Percentiles rank a stretch among this genome's conserved stretches.
phyloP scores from a whole-genome alignment of 2,329 filamentous ascomycete species.

The Fusarium continuum region DNA sequence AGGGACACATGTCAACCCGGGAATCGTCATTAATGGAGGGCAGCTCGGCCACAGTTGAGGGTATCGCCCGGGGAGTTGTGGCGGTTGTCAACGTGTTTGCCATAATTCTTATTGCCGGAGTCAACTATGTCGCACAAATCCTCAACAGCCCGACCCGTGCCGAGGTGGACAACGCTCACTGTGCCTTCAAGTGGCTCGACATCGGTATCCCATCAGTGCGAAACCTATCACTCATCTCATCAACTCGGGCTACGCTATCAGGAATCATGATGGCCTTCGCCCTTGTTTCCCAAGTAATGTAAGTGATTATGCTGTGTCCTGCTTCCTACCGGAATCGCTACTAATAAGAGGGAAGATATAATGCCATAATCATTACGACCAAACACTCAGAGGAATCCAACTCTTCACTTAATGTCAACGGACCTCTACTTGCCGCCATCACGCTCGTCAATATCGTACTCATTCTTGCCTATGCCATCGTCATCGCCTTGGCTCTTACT shows the following conservation, averaged over 20 bases:
- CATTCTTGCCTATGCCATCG: slow-evolving; percentile 53
- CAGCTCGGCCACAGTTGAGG: slow-evolving; percentile 49
- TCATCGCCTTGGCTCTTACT: slow-evolving; percentile 52
- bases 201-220: slow-evolving; percentile 63
- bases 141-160: slow-evolving; percentile 62
- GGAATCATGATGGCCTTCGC: slow-evolving; percentile 53
- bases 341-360: slow-evolving; percentile 55
- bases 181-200: slow-evolving; percentile 58
- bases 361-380: slow-evolving; percentile 59
- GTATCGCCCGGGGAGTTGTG: slow-evolving; percentile 54
- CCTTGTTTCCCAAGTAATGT: slow-evolving; percentile 61
- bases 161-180: slow-evolving; percentile 59
- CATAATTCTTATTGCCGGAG: slow-evolving; percentile 57
- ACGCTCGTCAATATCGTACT: slow-evolving; percentile 54
- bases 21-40: slow-evolving; percentile 52
- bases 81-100: slow-evolving; percentile 56
- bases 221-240: slow-evolving; percentile 57
- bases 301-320: slow-evolving; percentile 31
- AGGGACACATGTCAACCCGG: slow-evolving; percentile 47
- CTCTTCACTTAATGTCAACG: slow-evolving; percentile 52
- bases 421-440: slow-evolving; percentile 50
- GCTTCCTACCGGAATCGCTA: not conserved
- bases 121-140: slow-evolving; percentile 64
- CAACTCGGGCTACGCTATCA: slow-evolving; percentile 52
- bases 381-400: slow-evolving; percentile 16